Conservation (phyloP, 176 grass and related monocot species). For the Triticum monococcum region DNA sequence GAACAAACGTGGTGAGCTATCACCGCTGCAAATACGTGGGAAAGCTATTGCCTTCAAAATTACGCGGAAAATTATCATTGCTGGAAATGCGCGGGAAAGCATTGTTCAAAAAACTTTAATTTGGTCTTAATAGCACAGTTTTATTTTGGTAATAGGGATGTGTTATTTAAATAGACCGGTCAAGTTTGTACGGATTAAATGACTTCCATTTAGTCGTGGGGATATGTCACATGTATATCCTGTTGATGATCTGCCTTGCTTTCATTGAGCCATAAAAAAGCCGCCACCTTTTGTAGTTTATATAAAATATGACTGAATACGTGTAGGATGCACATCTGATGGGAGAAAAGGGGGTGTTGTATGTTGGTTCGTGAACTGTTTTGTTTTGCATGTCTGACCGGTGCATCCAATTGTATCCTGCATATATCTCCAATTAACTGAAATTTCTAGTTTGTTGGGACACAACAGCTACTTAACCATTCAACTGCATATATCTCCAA, state of each 20-base stretch:
- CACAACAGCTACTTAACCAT: no score
- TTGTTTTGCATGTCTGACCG: no score
- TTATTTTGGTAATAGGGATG: background rate
- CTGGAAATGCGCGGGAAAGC: background rate
- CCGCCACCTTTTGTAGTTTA: background rate
- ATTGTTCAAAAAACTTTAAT: background rate
- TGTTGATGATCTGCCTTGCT: background rate
- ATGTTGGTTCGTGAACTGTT: no score
- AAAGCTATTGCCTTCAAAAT: background rate
- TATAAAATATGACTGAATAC: background rate
- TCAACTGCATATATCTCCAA: no score
- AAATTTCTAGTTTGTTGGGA: background rate
- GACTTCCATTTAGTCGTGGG: background rate
- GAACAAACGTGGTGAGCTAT: background rate
- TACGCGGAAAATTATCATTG: background rate
- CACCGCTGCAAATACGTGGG: background rate
- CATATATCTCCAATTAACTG: background rate
- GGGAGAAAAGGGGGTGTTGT: no score
- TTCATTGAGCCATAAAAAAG: slow-evolving; percentile 11
- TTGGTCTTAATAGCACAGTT: slow-evolving; percentile 14
- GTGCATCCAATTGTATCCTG: no score
- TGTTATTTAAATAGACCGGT: background rate
- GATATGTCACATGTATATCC: background rate
- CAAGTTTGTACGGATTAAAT: background rate
- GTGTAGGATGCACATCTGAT: no score